Percentiles rank a stretch among this genome's conserved stretches.
Conservation (phyloP, 2,329 filamentous ascomycete species). For the Cercospora sp. region DNA sequence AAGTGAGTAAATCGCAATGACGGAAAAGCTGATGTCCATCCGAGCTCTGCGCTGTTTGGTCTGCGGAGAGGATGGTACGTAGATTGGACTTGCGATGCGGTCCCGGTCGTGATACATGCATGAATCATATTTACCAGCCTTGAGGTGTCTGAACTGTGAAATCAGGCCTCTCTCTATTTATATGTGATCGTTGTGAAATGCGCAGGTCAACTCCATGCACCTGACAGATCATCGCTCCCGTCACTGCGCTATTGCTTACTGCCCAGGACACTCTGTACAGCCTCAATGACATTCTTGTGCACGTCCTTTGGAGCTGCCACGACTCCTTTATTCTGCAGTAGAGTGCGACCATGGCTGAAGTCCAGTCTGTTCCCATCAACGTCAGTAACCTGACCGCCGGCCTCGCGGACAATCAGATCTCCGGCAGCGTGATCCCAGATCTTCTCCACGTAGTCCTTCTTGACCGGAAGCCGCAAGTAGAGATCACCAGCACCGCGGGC, state of each 20-base stretch:
- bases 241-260: slow-evolving; percentile 40
- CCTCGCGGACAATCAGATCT: slow-evolving; percentile 89
- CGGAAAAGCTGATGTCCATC: too few relatives aligned
- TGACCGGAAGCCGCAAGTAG: slow-evolving; percentile 85
- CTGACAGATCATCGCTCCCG: neutral
- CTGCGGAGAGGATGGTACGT: neutral
- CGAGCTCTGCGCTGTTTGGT: neutral
- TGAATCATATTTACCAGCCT: neutral
- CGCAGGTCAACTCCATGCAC: neutral
- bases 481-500: slow-evolving; percentile 91
- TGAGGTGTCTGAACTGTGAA: neutral
- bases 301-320: slow-evolving; percentile 79
- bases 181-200: neutral
- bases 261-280: slow-evolving; percentile 75
- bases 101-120: neutral
- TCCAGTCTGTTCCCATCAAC: slow-evolving; percentile 80
- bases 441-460: slow-evolving; percentile 91
- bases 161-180: neutral
- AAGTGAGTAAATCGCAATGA: slow-evolving; percentile 10
- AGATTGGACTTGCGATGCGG: neutral
- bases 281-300: slow-evolving; percentile 74
- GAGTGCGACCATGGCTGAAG: slow-evolving; percentile 81
- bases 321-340: slow-evolving; percentile 89
- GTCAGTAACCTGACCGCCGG: slow-evolving; percentile 89
- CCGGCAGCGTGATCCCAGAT: slow-evolving; percentile 99